Conservation (phyloP, 306 rosid species). For the Vigna mungo region DNA sequence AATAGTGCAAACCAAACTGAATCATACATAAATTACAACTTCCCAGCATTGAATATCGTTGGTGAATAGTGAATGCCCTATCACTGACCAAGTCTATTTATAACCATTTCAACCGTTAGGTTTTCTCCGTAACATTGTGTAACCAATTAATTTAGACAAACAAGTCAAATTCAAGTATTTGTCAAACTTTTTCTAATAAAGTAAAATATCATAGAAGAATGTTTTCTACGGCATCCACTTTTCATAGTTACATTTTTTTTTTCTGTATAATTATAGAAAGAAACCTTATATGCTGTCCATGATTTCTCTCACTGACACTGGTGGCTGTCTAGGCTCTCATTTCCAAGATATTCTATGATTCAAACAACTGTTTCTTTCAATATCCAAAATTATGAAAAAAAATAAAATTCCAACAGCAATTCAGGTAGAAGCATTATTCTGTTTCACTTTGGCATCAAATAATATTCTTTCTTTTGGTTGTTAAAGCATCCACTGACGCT, state of each 20-base stretch:
- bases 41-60: not conserved
- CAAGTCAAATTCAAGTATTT: not conserved
- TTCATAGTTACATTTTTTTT: not conserved
- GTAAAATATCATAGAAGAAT: not conserved
- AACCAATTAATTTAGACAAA: conserved; percentile 8
- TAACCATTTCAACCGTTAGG: not conserved
- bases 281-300: conserved; percentile 5
- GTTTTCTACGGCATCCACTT: not conserved
- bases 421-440: conserved; percentile 31
- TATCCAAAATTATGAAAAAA: not conserved
- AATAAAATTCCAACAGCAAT: conserved; percentile 11
- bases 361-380: conserved; percentile 13
- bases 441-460: conserved; percentile 37
- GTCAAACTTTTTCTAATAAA: not conserved
- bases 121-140: not conserved
- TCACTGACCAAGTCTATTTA: not conserved
- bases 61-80: conserved; percentile 4
- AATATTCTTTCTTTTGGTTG: not conserved
- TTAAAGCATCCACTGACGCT: conserved; percentile 25
- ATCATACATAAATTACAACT: not conserved
- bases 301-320: not conserved
- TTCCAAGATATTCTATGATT: conserved; percentile 24
- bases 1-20: not conserved
- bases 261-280: conserved; percentile 7
- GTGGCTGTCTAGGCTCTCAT: conserved; percentile 17